phyloP scores from a whole-genome alignment of 345 rosid species.

The Citrus inodora region DNA sequence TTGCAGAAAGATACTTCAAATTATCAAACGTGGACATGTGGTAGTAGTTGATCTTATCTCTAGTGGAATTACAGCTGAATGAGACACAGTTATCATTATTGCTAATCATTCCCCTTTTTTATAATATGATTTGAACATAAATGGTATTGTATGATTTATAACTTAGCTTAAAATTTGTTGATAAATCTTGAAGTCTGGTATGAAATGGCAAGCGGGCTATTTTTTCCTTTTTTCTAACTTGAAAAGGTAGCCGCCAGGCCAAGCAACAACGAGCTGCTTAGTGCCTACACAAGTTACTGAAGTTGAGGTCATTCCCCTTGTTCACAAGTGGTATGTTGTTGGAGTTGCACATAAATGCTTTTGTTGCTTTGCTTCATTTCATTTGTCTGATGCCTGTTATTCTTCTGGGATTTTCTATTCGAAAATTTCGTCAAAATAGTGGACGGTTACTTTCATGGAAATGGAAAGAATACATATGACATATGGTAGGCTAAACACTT shows the following conservation, averaged over 20 bases:
- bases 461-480: background rate
- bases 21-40: background rate
- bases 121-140: no score
- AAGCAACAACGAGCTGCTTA: background rate
- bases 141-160: no score
- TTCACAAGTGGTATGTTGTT: background rate
- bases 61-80: slow-evolving; percentile 8
- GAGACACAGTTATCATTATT: no score
- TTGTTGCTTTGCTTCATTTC: background rate
- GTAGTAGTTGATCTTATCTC: slow-evolving; percentile 8
- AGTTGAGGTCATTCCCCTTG: background rate
- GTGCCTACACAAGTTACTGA: background rate
- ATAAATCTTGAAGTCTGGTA: background rate
- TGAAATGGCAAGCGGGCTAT: background rate
- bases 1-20: background rate
- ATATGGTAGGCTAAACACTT: background rate
- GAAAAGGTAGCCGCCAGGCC: background rate
- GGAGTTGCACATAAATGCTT: background rate
- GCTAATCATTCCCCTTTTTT: no score
- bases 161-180: background rate
- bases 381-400: background rate
- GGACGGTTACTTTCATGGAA: background rate
- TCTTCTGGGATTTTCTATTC: background rate
- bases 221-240: background rate
- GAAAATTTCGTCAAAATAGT: background rate